Percentiles rank a stretch among this genome's conserved stretches.
Conservation (phyloP, 2,329 filamentous ascomycete genomes). For the Alternaria sp. region DNA sequence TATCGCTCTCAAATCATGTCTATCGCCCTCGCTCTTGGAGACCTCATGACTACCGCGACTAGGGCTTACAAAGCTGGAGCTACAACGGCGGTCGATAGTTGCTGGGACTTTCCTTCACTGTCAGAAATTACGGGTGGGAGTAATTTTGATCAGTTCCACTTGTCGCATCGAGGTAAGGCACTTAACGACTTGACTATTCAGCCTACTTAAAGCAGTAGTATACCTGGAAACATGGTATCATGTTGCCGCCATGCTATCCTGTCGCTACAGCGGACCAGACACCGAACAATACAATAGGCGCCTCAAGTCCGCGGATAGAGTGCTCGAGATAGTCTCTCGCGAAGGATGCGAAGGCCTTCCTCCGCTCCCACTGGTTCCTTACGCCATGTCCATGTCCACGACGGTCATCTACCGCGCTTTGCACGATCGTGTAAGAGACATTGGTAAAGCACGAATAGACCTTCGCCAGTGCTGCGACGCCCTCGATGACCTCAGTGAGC, state of each 20-base stretch:
- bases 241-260: constrained; percentile 6
- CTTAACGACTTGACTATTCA: not conserved
- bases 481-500: not conserved
- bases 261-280: constrained; percentile 3
- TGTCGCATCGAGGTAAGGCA: constrained; percentile 2
- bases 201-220: not conserved
- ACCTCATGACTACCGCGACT: not conserved
- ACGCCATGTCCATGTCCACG: constrained; percentile 7
- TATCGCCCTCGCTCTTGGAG: not conserved
- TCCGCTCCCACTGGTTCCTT: constrained; percentile 1
- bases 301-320: not conserved
- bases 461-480: not conserved
- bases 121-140: not conserved
- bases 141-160: not conserved
- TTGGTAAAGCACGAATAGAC: not conserved
- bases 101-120: not conserved
- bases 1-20: constrained; percentile 6
- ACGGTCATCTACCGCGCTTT: constrained; percentile 5
- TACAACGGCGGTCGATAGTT: not conserved
- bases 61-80: constrained; percentile 3
- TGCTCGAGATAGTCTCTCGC: not conserved
- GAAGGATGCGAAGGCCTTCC: not conserved
- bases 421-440: not conserved
- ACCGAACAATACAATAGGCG: not conserved
- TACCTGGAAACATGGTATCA: constrained; percentile 7